Percentiles rank a stretch among this genome's conserved stretches.
Conservation (phyloP, 768 basidiomycete species). For the Imleria badia region DNA sequence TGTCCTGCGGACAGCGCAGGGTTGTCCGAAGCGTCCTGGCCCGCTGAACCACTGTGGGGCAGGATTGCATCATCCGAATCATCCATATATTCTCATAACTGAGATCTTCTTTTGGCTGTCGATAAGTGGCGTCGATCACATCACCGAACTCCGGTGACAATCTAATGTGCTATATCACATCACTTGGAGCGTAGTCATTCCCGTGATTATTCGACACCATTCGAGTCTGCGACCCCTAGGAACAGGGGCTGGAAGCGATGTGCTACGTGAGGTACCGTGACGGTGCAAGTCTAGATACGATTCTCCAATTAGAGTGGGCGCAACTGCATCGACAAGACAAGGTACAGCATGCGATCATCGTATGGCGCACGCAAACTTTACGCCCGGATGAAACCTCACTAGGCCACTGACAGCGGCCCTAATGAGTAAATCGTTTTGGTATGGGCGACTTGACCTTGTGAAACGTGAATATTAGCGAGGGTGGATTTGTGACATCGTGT, state of each 20-base stretch:
- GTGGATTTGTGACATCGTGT: constrained; percentile 22
- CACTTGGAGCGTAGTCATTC: background rate
- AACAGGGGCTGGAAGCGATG: constrained; percentile 5
- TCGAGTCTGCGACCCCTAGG: constrained; percentile 1
- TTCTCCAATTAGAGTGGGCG: background rate
- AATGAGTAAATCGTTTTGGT: too few species aligned
- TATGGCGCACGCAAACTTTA: background rate
- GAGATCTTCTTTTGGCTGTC: background rate
- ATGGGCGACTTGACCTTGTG: too few species aligned
- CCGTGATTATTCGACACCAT: constrained; percentile 10
- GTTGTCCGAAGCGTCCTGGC: too few species aligned
- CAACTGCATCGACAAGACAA: background rate
- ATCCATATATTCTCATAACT: too few species aligned
- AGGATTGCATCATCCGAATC: too few species aligned
- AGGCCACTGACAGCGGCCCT: too few species aligned
- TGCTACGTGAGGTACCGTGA: too few species aligned
- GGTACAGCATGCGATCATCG: background rate
- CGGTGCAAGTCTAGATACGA: too few species aligned
- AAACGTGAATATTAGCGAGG: too few species aligned
- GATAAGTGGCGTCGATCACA: background rate
- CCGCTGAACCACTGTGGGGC: too few species aligned
- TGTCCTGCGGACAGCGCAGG: too few species aligned
- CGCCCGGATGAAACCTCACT: background rate
- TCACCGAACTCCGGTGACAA: constrained; percentile 4
- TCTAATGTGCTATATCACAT: constrained; percentile 14